These are phyloP conservation scores for Cardamine resedifolia DNA, from an alignment of 345 rosid species.

Conservation along the genomic window DNA sequence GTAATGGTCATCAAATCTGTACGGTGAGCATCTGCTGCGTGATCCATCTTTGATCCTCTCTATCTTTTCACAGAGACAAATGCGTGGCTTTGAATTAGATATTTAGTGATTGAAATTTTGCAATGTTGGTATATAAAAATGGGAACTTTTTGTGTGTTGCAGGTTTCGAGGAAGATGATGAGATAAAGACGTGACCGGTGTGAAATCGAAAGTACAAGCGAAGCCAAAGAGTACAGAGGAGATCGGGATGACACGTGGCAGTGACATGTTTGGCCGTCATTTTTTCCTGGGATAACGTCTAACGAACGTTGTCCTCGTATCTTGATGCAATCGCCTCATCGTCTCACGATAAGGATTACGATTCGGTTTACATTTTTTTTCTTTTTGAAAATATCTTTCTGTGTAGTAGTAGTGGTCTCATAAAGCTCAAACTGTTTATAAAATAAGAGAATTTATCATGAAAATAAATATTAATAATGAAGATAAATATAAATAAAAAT, in stretches of 20 bases:
- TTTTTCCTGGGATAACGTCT: slow-evolving; percentile 41
- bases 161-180: slow-evolving; percentile 40
- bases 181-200: slow-evolving; percentile 30
- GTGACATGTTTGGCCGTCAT: slow-evolving; percentile 46
- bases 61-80: background rate
- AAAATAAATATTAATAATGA: no score
- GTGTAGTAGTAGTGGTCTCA: no score
- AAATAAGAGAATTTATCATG: no score
- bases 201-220: background rate
- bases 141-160: slow-evolving; percentile 20
- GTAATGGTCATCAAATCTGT: slow-evolving; percentile 99
- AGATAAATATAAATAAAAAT: no score
- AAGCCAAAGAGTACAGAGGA: slow-evolving; percentile 15
- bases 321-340: background rate
- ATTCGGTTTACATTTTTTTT: background rate
- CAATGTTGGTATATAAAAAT: background rate
- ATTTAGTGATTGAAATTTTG: background rate
- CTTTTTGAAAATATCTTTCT: no score
- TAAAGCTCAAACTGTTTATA: no score
- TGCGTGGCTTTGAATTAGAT: background rate
- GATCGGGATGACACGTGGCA: slow-evolving; percentile 64
- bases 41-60: slow-evolving; percentile 62
- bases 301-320: slow-evolving; percentile 33
- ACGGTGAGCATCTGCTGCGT: slow-evolving; percentile 76
- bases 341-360: background rate